Percentiles rank a stretch among this genome's conserved stretches.
Conservation (phyloP, 495 filamentous ascomycete genomes). For the Aspergillus baeticus region DNA sequence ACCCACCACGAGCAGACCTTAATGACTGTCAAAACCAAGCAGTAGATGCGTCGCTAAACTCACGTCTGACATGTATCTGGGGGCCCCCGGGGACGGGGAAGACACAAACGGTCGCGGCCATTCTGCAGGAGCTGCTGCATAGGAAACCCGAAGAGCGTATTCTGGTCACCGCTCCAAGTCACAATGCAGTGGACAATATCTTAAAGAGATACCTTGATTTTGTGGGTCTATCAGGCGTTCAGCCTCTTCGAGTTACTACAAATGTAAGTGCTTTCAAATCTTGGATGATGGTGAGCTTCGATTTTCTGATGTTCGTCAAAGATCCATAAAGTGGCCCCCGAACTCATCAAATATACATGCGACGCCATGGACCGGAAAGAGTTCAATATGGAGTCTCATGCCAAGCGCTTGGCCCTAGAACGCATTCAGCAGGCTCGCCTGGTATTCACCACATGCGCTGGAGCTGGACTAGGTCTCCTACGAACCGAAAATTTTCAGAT, state of each 20-base stretch:
- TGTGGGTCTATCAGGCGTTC: neutral
- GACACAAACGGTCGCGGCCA: neutral
- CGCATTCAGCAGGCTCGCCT: constrained; percentile 7
- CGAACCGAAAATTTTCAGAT: constrained; percentile 2
- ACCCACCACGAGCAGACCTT: neutral
- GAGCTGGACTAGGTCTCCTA: constrained; percentile 4
- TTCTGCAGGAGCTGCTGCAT: neutral
- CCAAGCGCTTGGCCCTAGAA: neutral
- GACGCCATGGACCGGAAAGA: constrained; percentile 4
- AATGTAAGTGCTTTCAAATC: neutral
- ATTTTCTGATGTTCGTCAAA: neutral
- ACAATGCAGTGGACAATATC: constrained; percentile 2
- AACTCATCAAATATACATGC: neutral
- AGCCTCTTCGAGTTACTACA: neutral
- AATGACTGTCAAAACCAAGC: neutral
- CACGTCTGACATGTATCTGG: constrained; percentile 2
- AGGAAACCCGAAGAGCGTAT: neutral
- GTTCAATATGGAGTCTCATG: neutral
- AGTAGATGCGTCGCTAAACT: neutral
- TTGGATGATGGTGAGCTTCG: neutral
- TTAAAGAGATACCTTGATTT: neutral
- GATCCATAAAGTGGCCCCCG: neutral
- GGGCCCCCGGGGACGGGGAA: neutral
- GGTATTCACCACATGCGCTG: constrained; percentile 8
- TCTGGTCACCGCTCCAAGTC: neutral